phyloP scores from a whole-genome alignment of 768 basidiomycete species.

The Boletus reticulatus region DNA sequence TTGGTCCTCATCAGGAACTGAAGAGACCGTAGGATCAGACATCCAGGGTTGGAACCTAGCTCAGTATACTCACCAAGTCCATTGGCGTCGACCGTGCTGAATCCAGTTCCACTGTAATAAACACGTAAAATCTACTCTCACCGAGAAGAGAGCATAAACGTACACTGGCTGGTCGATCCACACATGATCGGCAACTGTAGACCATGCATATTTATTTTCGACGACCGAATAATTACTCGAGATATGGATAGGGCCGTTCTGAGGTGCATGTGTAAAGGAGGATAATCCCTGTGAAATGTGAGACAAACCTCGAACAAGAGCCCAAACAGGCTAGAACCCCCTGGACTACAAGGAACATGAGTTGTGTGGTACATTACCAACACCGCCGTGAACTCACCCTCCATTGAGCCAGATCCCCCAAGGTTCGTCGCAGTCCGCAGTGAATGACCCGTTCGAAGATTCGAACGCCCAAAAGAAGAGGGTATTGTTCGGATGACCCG shows the following conservation, averaged over 20 bases:
- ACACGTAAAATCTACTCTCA: neutral
- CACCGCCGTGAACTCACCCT: conserved; percentile 41
- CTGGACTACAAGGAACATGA: conserved; percentile 41
- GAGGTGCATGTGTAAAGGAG: neutral
- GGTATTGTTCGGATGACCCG: conserved; percentile 59
- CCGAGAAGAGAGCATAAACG: conserved; percentile 1
- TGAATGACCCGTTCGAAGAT: conserved; percentile 53
- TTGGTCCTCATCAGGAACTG: conserved; percentile 60
- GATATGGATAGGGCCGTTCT: conserved; percentile 70
- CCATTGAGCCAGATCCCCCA: conserved; percentile 77
- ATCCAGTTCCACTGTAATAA: conserved; percentile 52
- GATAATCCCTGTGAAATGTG: neutral
- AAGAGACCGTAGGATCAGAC: conserved; percentile 12
- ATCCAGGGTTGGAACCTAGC: neutral
- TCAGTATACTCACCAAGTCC: conserved; percentile 48
- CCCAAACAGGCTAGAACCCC: conserved; percentile 64
- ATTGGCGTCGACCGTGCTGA: conserved; percentile 55
- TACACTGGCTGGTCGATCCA: conserved; percentile 73
- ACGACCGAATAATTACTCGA: conserved; percentile 44
- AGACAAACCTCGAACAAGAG: conserved; percentile 55
- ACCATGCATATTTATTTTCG: conserved; percentile 56
- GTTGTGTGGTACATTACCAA: neutral
- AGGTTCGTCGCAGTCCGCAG: conserved; percentile 41
- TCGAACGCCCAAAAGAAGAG: conserved; percentile 67
- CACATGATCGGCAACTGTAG: conserved; percentile 51